Evolutionary conservation across 1,139 yeast genomes (phyloP).

Genomic region (Taphrina confusa): DNA sequence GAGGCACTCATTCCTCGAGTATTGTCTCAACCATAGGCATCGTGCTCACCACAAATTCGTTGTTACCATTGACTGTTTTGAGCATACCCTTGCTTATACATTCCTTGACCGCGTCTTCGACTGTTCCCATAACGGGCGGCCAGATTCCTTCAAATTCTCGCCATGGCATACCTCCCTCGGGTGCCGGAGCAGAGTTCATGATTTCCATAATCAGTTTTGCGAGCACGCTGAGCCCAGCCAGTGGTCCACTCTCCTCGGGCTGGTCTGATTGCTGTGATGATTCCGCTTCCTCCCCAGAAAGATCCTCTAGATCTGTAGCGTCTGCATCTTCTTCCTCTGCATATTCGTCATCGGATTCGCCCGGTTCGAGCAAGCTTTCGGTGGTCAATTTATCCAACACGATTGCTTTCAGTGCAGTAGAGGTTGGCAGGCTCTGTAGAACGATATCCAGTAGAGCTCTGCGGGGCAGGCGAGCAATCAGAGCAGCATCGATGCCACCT

Average conservation of each 20-base stretch:
- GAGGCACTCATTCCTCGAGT: not conserved
- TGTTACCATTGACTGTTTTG: slow-evolving; percentile 15
- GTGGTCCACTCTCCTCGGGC: slow-evolving; percentile 13
- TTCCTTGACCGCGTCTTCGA: slow-evolving; percentile 26
- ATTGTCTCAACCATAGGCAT: slow-evolving; percentile 26
- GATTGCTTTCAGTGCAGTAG: slow-evolving; percentile 22
- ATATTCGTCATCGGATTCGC: slow-evolving; percentile 15
- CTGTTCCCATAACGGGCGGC: slow-evolving; percentile 33
- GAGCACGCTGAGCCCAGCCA: slow-evolving; percentile 26
- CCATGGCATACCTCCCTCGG: slow-evolving; percentile 34
- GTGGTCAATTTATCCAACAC: slow-evolving; percentile 17
- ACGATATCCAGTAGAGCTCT: slow-evolving; percentile 24
- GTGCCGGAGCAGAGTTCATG: slow-evolving; percentile 33
- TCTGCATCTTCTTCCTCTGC: slow-evolving; percentile 15
- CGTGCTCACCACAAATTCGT: slow-evolving; percentile 27
- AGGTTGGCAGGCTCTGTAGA: slow-evolving; percentile 14
- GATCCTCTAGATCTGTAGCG: slow-evolving; percentile 27
- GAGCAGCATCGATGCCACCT: slow-evolving; percentile 10
- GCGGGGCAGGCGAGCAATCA: slow-evolving; percentile 17
- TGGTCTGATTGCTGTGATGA: slow-evolving; percentile 5
- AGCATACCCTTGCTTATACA: slow-evolving; percentile 18
- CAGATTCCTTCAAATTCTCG: slow-evolving; percentile 33
- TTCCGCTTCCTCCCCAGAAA: slow-evolving; percentile 29
- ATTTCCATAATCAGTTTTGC: slow-evolving; percentile 34
- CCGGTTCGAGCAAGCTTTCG: slow-evolving; percentile 4